phyloP scores from a whole-genome alignment of 1,284 basidiomycete species.

The Mycena sp. region DNA sequence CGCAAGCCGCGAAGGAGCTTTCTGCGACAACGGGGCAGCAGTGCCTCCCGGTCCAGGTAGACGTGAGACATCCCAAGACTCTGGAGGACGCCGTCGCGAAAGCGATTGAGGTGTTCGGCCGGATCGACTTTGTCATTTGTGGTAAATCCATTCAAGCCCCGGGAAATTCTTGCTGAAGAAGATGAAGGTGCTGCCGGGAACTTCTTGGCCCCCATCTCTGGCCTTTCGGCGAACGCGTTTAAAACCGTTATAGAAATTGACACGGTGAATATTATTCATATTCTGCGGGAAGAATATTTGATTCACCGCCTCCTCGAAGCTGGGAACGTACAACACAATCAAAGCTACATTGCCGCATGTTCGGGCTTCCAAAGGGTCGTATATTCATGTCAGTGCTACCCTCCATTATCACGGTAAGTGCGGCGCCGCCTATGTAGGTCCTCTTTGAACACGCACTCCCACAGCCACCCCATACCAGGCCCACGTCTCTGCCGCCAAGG shows the following conservation, averaged over 20 bases:
- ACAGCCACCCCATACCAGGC: constrained; percentile 89
- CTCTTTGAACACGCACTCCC: background rate
- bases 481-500: constrained; percentile 96
- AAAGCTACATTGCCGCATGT: constrained; percentile 88
- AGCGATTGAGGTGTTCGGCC: constrained; percentile 82
- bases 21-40: constrained; percentile 72
- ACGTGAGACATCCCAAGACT: constrained; percentile 83
- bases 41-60: constrained; percentile 83
- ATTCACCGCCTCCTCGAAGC: background rate
- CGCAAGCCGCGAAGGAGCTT: constrained; percentile 77
- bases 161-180: background rate
- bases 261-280: constrained; percentile 60
- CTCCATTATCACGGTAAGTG: constrained; percentile 87
- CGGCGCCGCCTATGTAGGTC: background rate
- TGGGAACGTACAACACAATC: constrained; percentile 95
- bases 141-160: constrained; percentile 53
- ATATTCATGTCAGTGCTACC: constrained; percentile 93
- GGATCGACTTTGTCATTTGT: constrained; percentile 95
- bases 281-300: background rate
- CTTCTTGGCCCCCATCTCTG: constrained; percentile 86
- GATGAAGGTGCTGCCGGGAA: constrained; percentile 87
- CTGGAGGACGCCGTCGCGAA: constrained; percentile 81
- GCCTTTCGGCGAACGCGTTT: constrained; percentile 89
- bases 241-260: constrained; percentile 95
- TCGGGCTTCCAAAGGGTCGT: constrained; percentile 79